Base-by-base conservation (phyloP, 495 filamentous ascomycete species). In the Penicillium bovifimosum region DNA sequence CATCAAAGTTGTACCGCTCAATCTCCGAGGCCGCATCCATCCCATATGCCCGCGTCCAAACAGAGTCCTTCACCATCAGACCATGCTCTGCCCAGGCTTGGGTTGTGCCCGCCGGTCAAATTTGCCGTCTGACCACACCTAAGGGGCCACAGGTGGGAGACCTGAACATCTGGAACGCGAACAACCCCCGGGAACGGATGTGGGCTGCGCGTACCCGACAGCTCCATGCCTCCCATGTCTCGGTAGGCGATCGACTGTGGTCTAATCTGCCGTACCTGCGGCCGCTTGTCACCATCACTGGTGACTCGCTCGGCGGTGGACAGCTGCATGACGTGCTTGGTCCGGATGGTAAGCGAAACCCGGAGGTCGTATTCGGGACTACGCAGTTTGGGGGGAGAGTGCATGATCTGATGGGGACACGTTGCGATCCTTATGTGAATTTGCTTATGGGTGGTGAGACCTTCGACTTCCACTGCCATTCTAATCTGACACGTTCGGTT, bases 391-490 rank as follows among this genome's bases (percentile, higher is more conserved):
- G 78, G 48, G 80, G 80, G 20, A 65, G 77, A 7, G 71, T 85
- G 20, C 86, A 90, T 70, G 87, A 91, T 64, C 68, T 93, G 47
- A 70, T 91, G 10, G 88, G 87, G 8, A 91, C 88, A 14, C 67
- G 87, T 35, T 91, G 86, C 57, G 86, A 89, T 66, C 85, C 85
- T 8, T 90, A 90, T 53, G 78, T 88, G 53, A 88, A 87, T 54
- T 71, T 79, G 47, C 75, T 91, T 53, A 78, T 91, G 53, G 83
- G 77, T n/a, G 82, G 80, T 1, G 77, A 80, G 50, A 74, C 74
- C 5, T 91, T 86, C 58, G 86, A 91, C 57, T 90, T 80, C 65
- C 86, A 91, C 60, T 91, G 88, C 66, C 87, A 88, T 60, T 90
- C 85, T 16, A 93, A 93, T 55, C 77, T 93, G 16, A 83, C 80